phyloP scores from a whole-genome alignment of 202 grass and related monocot genomes.

The Panicum hallii region DNA sequence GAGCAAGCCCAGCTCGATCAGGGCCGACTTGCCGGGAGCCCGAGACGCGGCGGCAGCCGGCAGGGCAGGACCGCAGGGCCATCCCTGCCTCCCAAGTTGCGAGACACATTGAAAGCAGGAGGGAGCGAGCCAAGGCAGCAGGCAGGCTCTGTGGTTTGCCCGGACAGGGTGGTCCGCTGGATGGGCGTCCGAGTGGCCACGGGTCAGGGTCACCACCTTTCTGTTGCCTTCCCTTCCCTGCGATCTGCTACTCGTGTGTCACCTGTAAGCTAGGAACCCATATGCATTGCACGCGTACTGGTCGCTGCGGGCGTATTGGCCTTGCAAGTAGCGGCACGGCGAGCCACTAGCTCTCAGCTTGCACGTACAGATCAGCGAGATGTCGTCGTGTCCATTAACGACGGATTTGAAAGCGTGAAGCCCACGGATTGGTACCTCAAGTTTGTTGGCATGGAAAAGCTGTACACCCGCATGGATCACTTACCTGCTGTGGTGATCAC shows the following conservation, averaged over 20 bases:
- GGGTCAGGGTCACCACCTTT: neutral
- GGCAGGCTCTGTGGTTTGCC: neutral
- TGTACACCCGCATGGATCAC: neutral
- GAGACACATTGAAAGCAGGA: neutral
- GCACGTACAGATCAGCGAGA: neutral
- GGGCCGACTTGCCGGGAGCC: neutral
- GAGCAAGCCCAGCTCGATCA: neutral
- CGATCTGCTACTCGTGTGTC: neutral
- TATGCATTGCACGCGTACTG: neutral
- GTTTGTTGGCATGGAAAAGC: neutral
- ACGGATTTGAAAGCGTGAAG: neutral
- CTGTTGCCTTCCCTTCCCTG: neutral
- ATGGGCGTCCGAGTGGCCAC: neutral
- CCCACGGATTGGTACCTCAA: neutral
- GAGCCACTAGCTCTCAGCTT: neutral
- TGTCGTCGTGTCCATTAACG: neutral
- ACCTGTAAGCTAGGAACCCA: neutral
- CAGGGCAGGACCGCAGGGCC: no score
- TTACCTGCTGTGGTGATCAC: no score
- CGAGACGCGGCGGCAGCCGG: no score
- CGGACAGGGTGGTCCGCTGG: neutral
- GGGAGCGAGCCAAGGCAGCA: neutral
- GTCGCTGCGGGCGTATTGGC: neutral
- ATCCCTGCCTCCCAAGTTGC: constrained; percentile 4
- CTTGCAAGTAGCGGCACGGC: neutral